Conservation (phyloP, 2,329 filamentous ascomycete species). For the Exophiala oligosperma region DNA sequence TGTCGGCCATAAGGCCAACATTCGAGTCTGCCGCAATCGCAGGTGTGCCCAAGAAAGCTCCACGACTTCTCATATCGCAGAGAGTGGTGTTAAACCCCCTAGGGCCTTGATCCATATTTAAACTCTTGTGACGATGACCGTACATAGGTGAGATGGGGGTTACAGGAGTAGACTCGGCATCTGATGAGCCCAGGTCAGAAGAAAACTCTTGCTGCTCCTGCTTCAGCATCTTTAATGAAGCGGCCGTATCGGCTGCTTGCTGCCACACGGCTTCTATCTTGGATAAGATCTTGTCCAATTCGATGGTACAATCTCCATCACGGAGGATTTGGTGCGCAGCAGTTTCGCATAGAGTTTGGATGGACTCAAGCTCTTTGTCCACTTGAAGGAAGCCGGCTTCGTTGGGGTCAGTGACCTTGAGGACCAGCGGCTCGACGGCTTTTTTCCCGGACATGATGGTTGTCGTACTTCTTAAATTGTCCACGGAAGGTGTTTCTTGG, state of each 20-base stretch:
- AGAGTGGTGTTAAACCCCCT: constrained; percentile 7
- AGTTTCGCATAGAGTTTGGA: constrained; percentile 79
- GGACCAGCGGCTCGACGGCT: not conserved
- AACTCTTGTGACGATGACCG: not conserved
- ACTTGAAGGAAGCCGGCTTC: constrained; percentile 69
- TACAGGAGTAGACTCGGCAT: constrained; percentile 8
- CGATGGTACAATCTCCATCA: constrained; percentile 77
- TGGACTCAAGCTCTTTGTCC: constrained; percentile 76
- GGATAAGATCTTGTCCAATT: constrained; percentile 68
- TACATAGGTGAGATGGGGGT: not conserved
- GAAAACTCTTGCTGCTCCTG: constrained; percentile 28
- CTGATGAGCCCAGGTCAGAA: constrained; percentile 6
- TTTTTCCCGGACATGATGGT: constrained; percentile 15
- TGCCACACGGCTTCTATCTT: constrained; percentile 65
- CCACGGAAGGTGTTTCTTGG: constrained; percentile 5
- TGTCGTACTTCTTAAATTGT: constrained; percentile 10
- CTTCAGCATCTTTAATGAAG: constrained; percentile 56
- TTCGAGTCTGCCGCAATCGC: not conserved
- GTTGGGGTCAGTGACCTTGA: constrained; percentile 33
- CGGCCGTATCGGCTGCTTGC: constrained; percentile 60
- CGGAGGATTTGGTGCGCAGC: constrained; percentile 89
- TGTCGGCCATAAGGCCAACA: constrained; percentile 10
- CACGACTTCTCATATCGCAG: constrained; percentile 15
- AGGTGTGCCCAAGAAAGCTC: constrained; percentile 12
- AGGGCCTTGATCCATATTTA: not conserved